Conservation (phyloP, 2,329 filamentous ascomycete genomes). For the Aspergillus japonicus region DNA sequence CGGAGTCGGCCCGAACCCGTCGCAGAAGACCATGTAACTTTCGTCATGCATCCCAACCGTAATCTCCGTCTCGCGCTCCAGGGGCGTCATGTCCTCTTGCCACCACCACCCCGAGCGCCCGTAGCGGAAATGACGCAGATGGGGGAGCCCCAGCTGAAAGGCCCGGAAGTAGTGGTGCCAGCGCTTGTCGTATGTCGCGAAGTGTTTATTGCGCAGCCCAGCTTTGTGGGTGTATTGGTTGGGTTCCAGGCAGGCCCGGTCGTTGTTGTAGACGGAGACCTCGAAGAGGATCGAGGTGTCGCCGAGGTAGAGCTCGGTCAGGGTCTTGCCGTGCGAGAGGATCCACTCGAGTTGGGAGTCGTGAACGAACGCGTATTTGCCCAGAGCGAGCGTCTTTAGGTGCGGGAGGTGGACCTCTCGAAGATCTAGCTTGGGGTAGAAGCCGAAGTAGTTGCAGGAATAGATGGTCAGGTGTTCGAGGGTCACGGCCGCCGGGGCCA, state of each 20-base stretch:
- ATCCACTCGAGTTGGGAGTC: constrained; percentile 52
- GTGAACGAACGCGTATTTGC: constrained; percentile 45
- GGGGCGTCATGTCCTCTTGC: constrained; percentile 12
- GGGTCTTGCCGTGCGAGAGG: constrained; percentile 36
- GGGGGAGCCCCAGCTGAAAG: constrained; percentile 19
- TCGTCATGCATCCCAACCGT: constrained; percentile 12
- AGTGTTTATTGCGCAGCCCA: not conserved
- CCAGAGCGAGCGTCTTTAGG: constrained; percentile 42
- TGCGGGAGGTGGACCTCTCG: constrained; percentile 36
- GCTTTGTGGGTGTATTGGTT: not conserved
- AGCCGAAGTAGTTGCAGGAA: constrained; percentile 41
- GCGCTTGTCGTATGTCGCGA: constrained; percentile 16
- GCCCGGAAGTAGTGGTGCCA: constrained; percentile 24
- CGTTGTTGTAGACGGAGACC: constrained; percentile 6
- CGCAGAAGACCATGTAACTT: constrained; percentile 22
- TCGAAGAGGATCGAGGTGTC: constrained; percentile 40
- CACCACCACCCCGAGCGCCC: constrained; percentile 12
- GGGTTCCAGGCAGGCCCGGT: not conserved
- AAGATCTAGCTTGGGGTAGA: constrained; percentile 42
- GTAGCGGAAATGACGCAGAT: constrained; percentile 19
- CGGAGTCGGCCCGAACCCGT: constrained; percentile 20
- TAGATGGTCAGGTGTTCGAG: constrained; percentile 44
- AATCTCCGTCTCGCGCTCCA: constrained; percentile 21
- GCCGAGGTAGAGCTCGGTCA: constrained; percentile 46
- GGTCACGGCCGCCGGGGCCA: constrained; percentile 2